These are phyloP conservation scores for Pseudoneurospora amorphoporcata DNA, from an alignment of 495 filamentous ascomycete species.

Conservation along the genomic window DNA sequence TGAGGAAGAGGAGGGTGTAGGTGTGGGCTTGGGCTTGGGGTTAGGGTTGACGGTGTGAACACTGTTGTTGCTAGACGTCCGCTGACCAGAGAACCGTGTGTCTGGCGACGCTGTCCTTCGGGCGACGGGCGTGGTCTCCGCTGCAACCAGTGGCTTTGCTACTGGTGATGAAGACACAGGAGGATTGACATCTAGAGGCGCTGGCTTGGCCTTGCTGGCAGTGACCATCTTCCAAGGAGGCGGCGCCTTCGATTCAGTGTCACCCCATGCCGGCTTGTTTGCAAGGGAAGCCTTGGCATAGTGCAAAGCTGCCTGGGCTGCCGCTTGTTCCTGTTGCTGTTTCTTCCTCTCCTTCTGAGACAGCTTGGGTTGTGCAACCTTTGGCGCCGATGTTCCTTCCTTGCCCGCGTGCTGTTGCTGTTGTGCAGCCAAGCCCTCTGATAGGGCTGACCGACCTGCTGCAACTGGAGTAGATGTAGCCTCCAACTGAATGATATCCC, in stretches of 20 bases:
- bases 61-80: slow-evolving; percentile 12
- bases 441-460: slow-evolving; percentile 53
- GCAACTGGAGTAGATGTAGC: slow-evolving; percentile 23
- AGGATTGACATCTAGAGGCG: slow-evolving; percentile 8
- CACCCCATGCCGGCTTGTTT: slow-evolving; percentile 13
- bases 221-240: slow-evolving; percentile 59
- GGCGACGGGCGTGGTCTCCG: slow-evolving; percentile 20
- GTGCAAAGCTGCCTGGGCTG: slow-evolving; percentile 23
- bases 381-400: slow-evolving; percentile 18
- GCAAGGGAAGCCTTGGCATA: slow-evolving; percentile 6
- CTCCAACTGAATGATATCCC: slow-evolving; percentile 76
- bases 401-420: slow-evolving; percentile 24
- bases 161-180: slow-evolving; percentile 38
- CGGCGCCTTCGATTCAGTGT: slow-evolving; percentile 37
- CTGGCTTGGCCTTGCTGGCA: slow-evolving; percentile 19
- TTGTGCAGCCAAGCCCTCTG: slow-evolving; percentile 52
- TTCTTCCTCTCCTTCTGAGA: slow-evolving; percentile 90
- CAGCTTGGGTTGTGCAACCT: slow-evolving; percentile 42
- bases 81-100: slow-evolving; percentile 44
- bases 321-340: slow-evolving; percentile 56
- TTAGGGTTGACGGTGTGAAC: not conserved
- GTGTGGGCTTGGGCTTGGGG: not conserved
- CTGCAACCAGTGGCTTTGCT: slow-evolving; percentile 30
- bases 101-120: slow-evolving; percentile 44
- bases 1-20: slow-evolving; percentile 1